Percentiles rank a stretch among this genome's conserved stretches.
These are phyloP conservation scores for Adansonia madagascariensis DNA, from an alignment of 441 rosid species.

Conservation along the genomic window DNA sequence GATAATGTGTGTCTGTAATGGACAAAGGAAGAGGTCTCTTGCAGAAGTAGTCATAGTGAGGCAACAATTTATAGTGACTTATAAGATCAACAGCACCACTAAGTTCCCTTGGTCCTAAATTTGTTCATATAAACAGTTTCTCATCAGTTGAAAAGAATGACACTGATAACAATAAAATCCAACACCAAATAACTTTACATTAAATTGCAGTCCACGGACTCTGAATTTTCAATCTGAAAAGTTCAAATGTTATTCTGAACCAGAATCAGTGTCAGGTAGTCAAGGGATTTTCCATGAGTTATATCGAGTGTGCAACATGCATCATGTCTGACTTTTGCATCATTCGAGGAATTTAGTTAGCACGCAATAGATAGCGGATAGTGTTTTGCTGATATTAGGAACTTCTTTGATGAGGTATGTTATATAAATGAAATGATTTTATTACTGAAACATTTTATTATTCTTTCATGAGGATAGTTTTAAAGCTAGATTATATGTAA, in stretches of 20 bases:
- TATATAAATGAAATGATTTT: background rate
- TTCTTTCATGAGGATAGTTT: background rate
- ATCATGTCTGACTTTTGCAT: slow-evolving; percentile 4
- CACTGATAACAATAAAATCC: background rate
- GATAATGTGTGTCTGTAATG: slow-evolving; percentile 87
- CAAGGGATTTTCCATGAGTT: background rate
- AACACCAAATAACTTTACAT: background rate
- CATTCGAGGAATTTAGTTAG: background rate
- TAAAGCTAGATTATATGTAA: background rate
- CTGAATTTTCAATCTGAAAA: background rate
- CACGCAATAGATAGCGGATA: background rate
- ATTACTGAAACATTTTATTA: background rate
- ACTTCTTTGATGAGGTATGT: slow-evolving; percentile 1
- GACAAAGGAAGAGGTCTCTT: slow-evolving; percentile 85
- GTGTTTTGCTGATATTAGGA: background rate
- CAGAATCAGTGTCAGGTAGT: background rate
- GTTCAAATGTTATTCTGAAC: background rate
- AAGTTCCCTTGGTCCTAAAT: slow-evolving; percentile 79
- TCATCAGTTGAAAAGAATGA: slow-evolving; percentile 24
- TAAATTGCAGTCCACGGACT: background rate
- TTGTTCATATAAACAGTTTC: slow-evolving; percentile 23
- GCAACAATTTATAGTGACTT: slow-evolving; percentile 73
- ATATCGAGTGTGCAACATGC: background rate
- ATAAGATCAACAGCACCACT: slow-evolving; percentile 91
- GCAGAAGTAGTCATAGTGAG: slow-evolving; percentile 91